Percentiles rank a stretch among this genome's conserved stretches.
These are phyloP conservation scores for Umbilicus rupestris DNA, from an alignment of 164 flowering plant species.

Conservation along the genomic window DNA sequence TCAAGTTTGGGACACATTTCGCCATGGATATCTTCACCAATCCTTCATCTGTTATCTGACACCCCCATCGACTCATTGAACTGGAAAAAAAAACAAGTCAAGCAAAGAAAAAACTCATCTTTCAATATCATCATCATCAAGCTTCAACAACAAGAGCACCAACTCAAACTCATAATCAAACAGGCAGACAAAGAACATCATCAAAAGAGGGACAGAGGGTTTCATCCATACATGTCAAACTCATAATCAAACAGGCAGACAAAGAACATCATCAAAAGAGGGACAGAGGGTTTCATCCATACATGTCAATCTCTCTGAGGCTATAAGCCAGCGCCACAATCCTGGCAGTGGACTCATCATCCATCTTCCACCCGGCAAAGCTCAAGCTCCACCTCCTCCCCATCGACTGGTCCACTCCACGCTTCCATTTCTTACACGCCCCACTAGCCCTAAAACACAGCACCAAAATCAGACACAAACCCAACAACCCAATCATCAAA, in stretches of 20 bases:
- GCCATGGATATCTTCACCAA: constrained; percentile 58
- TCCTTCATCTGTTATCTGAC: constrained; percentile 87
- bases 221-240: constrained; percentile 75
- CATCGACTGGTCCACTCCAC: constrained; percentile 65
- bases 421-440: constrained; percentile 84
- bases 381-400: constrained; percentile 57
- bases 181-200: no score
- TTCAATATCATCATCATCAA: no score
- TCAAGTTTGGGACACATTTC: constrained; percentile 69
- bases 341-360: constrained; percentile 74
- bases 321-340: constrained; percentile 50
- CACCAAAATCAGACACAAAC: constrained; percentile 1
- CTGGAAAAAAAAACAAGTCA: constrained; percentile 26
- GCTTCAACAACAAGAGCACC: not conserved
- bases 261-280: no score
- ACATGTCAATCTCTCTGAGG: constrained; percentile 95
- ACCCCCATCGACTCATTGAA: constrained; percentile 90
- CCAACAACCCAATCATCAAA: not conserved
- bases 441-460: constrained; percentile 36
- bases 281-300: constrained; percentile 12
- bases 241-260: no score
- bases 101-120: not conserved
- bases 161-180: not conserved
- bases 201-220: constrained; percentile 6
- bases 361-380: constrained; percentile 86